A percentile compares a stretch with the other conserved stretches of the same genome.
phyloP scores from a whole-genome alignment of 2,329 filamentous ascomycete species.

The Arthroderma uncinatum region DNA sequence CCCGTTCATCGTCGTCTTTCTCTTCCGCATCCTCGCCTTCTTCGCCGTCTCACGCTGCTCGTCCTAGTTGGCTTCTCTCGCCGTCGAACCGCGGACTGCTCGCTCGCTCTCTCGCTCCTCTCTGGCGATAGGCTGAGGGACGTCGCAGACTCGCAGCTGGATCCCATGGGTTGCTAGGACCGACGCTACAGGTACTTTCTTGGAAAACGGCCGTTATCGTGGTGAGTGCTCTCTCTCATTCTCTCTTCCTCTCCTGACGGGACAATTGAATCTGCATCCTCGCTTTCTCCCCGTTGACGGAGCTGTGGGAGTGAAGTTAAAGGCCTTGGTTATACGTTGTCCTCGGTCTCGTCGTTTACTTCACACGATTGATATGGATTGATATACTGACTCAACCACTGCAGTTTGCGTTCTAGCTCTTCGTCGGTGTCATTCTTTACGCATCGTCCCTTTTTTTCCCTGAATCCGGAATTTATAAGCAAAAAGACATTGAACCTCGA shows the following conservation, averaged over 20 bases:
- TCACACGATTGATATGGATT: neutral
- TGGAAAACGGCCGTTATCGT: neutral
- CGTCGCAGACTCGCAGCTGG: neutral
- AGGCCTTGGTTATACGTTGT: neutral
- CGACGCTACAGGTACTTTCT: neutral
- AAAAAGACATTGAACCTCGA: neutral
- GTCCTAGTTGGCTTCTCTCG: neutral
- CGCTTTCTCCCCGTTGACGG: slow-evolving; percentile 14
- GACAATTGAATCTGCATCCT: slow-evolving; percentile 21
- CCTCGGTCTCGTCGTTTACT: too few species aligned
- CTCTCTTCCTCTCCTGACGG: slow-evolving; percentile 16
- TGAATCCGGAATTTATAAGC: neutral
- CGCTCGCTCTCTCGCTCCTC: slow-evolving; percentile 16
- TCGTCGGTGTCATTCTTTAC: neutral
- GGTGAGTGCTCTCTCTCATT: slow-evolving; percentile 7
- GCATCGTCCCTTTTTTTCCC: neutral
- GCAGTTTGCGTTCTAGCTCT: neutral
- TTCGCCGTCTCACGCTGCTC: slow-evolving; percentile 10
- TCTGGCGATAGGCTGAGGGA: neutral
- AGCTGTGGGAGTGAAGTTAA: neutral
- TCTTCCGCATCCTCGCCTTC: slow-evolving; percentile 10
- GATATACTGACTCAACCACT: neutral
- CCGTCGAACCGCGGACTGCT: slow-evolving; percentile 3
- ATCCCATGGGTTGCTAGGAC: neutral
- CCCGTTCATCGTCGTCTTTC: slow-evolving; percentile 19